Conservation (phyloP, 2,329 filamentous ascomycete species). For the Capronia epimyces region DNA sequence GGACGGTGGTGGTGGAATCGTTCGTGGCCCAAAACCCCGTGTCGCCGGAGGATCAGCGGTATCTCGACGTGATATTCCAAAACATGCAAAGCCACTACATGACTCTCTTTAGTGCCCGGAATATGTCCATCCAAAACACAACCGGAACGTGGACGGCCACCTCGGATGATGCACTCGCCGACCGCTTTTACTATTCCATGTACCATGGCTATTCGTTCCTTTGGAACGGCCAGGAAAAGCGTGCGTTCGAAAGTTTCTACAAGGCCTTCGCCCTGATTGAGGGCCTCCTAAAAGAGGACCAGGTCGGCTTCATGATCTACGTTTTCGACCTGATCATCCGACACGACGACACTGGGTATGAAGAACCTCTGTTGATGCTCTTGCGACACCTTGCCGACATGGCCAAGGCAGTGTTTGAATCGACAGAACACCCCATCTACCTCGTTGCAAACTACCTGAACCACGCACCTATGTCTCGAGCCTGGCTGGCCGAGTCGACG, state of each 20-base stretch:
- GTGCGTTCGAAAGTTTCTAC: constrained; percentile 27
- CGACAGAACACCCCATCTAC: constrained; percentile 25
- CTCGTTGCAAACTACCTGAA: constrained; percentile 24
- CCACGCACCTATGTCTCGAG: constrained; percentile 19
- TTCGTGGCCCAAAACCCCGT: constrained; percentile 15
- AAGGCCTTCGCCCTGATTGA: constrained; percentile 26
- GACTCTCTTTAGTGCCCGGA: constrained; percentile 22
- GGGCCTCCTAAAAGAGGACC: constrained; percentile 26
- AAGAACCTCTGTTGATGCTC: constrained; percentile 27
- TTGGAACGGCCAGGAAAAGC: constrained; percentile 27
- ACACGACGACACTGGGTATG: constrained; percentile 27
- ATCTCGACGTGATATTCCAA: constrained; percentile 23
- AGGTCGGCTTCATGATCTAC: constrained; percentile 30
- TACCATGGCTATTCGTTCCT: constrained; percentile 29
- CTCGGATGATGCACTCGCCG: constrained; percentile 26
- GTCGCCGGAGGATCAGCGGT: constrained; percentile 22
- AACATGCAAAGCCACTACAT: constrained; percentile 27
- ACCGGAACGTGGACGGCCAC: constrained; percentile 26
- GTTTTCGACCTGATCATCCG: constrained; percentile 29
- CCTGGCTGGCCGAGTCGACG: constrained; percentile 25
- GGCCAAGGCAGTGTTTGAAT: constrained; percentile 24
- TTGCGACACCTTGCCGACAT: constrained; percentile 26
- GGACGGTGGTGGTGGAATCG: constrained; percentile 25
- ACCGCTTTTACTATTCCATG: constrained; percentile 28
- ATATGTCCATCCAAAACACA: constrained; percentile 24